phyloP scores from a whole-genome alignment of 495 filamentous ascomycete species.

The Articulospora tetracladia region DNA sequence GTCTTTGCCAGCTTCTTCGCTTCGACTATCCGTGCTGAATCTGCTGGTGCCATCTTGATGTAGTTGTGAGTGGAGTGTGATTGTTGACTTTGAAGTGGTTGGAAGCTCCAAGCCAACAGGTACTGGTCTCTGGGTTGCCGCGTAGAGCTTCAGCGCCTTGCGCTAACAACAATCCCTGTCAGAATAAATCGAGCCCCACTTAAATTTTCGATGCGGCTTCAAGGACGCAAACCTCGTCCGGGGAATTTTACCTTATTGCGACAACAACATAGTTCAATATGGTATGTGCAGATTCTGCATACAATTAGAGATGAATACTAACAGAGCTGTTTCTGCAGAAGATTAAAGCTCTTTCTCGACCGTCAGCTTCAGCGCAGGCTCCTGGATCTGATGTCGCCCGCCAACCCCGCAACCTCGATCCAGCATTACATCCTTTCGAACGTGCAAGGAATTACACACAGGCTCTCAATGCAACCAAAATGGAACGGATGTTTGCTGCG shows the following conservation, averaged over 20 bases:
- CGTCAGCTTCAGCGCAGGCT: slow-evolving; percentile 70
- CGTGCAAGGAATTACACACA: slow-evolving; percentile 88
- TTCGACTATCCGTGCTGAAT: slow-evolving; percentile 54
- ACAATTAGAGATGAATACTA: neutral
- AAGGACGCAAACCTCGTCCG: neutral
- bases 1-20: slow-evolving; percentile 78
- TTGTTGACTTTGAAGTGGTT: neutral
- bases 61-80: slow-evolving; percentile 17
- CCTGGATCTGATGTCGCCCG: slow-evolving; percentile 70
- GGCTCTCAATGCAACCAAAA: slow-evolving; percentile 85
- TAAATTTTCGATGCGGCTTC: slow-evolving; percentile 7
- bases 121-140: neutral
- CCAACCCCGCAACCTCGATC: slow-evolving; percentile 85
- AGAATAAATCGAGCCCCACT: slow-evolving; percentile 18
- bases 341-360: slow-evolving; percentile 87
- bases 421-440: slow-evolving; percentile 91
- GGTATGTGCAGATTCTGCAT: slow-evolving; percentile 9
- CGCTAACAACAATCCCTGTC: slow-evolving; percentile 9
- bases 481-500: slow-evolving; percentile 93
- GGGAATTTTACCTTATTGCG: slow-evolving; percentile 1
- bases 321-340: slow-evolving; percentile 48
- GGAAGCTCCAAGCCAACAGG: neutral
- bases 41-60: slow-evolving; percentile 40
- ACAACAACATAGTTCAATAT: slow-evolving; percentile 16
- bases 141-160: slow-evolving; percentile 3